Percentiles rank a stretch among this genome's conserved stretches.
Conservation (phyloP, 371 early-diverging fungal species). For the Saksenaea vasiformis region DNA sequence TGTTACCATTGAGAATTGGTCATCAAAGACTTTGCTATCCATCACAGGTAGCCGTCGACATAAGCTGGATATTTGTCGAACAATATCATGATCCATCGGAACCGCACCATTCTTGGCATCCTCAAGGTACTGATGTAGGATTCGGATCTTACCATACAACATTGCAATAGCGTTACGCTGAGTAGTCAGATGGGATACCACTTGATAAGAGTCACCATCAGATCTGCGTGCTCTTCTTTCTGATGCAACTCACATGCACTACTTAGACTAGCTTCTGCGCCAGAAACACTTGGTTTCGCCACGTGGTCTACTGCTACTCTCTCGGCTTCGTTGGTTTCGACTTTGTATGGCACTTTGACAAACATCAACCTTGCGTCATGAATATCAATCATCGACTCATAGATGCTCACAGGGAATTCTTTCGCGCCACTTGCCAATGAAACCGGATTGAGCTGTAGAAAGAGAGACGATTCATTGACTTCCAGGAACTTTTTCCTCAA, state of each 20-base stretch:
- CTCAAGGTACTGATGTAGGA: constrained; percentile 71
- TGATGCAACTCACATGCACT: constrained; percentile 50
- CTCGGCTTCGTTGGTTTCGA: constrained; percentile 86
- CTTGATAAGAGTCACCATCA: constrained; percentile 33
- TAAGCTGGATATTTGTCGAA: constrained; percentile 78
- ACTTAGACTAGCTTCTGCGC: constrained; percentile 54
- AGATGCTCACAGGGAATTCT: constrained; percentile 77
- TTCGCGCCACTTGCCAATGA: constrained; percentile 44
- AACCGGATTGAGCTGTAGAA: constrained; percentile 75
- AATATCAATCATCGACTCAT: constrained; percentile 80
- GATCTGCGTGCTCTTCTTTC: not conserved
- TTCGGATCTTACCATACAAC: constrained; percentile 71
- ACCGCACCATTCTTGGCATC: constrained; percentile 66
- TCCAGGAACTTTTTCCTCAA: constrained; percentile 55
- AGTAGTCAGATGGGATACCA: constrained; percentile 71
- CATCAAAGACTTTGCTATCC: constrained; percentile 64
- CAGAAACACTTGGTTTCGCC: constrained; percentile 59
- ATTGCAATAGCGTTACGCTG: constrained; percentile 85
- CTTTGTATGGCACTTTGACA: constrained; percentile 67
- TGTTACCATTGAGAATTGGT: constrained; percentile 74
- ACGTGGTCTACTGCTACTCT: constrained; percentile 88
- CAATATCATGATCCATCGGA: constrained; percentile 73
- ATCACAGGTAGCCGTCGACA: constrained; percentile 75
- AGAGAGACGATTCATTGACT: constrained; percentile 77
- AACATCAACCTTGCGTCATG: constrained; percentile 66